These are phyloP conservation scores for Paramecium pentaurelia DNA, from an alignment of 73 alveolate genomes.

Conservation along the genomic window DNA sequence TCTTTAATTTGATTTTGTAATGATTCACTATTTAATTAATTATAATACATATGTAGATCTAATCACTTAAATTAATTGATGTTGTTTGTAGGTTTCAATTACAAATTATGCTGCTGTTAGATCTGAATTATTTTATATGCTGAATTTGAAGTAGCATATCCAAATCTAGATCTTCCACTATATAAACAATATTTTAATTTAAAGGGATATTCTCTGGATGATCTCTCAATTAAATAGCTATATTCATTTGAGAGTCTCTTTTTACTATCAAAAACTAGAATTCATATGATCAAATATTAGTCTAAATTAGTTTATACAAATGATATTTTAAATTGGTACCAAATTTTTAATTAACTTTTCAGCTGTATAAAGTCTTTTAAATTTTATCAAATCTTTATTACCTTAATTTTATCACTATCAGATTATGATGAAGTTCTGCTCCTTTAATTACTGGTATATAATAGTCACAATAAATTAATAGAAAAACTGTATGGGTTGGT, in stretches of 20 bases:
- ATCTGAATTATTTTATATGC: constrained; percentile 30
- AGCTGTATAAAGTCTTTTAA: not conserved
- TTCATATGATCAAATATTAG: no score
- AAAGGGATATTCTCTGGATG: constrained; percentile 30
- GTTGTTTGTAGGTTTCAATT: not conserved
- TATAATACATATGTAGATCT: not conserved
- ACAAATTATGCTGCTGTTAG: not conserved
- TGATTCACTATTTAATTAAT: not conserved
- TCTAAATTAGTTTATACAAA: no score
- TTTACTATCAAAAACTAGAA: not conserved
- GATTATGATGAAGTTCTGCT: not conserved
- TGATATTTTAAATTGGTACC: not conserved
- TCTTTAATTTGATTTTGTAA: not conserved
- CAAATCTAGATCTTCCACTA: constrained; percentile 48
- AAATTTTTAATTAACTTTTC: not conserved
- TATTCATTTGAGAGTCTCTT: not conserved
- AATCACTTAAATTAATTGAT: not conserved
- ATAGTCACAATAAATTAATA: no score
- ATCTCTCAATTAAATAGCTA: not conserved
- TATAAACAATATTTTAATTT: not conserved
- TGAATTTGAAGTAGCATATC: constrained; percentile 41
- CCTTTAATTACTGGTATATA: constrained; percentile 28
- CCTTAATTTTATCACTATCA: not conserved
- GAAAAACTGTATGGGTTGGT: no score
- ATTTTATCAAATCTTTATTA: not conserved